Evolutionary conservation across 305 asterid genomes (phyloP), one percentile per base, ranked within the genome.

Genomic region (Fraxinus floribunda): DNA sequence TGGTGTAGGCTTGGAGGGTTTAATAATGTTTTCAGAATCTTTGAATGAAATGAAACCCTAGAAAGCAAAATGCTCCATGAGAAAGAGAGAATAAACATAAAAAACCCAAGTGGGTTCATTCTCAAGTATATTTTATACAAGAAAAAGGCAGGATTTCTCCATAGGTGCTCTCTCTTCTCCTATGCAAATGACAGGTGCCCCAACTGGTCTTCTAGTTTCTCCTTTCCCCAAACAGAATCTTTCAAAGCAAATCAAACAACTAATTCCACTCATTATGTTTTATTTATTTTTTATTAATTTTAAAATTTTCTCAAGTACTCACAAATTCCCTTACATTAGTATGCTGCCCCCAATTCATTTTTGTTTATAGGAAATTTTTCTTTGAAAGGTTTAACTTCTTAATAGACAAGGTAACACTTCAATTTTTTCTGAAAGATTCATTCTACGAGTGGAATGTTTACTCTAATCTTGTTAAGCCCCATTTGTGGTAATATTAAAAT

Each of bases 41-140:
- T 76, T 85, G 86, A 80, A 82, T 32, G 78, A 22, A 86, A 88
- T 86, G 78, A 85, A 91, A 87, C 89, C 92, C 90, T 84, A 77
- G 72, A 82, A 71, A 36, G 38, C 6, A 1, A 6, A 44, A 32
- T 44, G 52, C 4, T 11, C 52, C 52, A 22, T 36, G 68, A 13
- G 36, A 76, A 77, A 36, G 22, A 77, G 10, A 75, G 73, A 62
- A 15, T 78, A 60, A 34, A 78, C 36, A 80, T 5, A 1, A 11
- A 24, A 7, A 22, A 18, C 66, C 22, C 22, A 24, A 49, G 49
- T 84, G 73, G 79, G 52, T 60, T 81, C 29, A 7, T 82, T 82
- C 78, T 68, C 4, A 29, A 77, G 77, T 70, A 24, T 24, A 66
- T 64, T 5, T 60, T 62, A 36, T 66, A 30, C 79, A 44, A 80